Percentiles rank a stretch among this genome's conserved stretches.
phyloP scores from a whole-genome alignment of 805 yeast genomes.

The Spathaspora arborariae region DNA sequence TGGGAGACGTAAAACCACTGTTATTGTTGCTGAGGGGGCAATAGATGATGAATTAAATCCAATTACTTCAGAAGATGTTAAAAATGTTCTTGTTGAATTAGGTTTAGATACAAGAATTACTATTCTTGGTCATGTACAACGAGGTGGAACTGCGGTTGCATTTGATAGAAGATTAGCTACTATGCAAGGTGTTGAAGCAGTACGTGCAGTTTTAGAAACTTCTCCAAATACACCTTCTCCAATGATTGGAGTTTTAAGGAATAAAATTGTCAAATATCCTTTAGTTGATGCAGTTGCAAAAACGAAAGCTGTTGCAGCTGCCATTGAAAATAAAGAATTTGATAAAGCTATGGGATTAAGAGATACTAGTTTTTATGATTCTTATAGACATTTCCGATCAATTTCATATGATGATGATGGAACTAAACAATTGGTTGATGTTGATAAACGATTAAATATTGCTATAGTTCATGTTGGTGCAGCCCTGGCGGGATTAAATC shows the following conservation, averaged over 20 bases:
- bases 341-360: conserved; percentile 67
- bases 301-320: conserved; percentile 69
- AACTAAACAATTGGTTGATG: conserved; percentile 38
- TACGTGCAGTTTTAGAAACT: conserved; percentile 64
- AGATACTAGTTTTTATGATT: conserved; percentile 68
- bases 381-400: conserved; percentile 58
- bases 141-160: conserved; percentile 82
- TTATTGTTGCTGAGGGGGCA: conserved; percentile 84
- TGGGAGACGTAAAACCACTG: conserved; percentile 77
- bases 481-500: conserved; percentile 74
- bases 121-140: conserved; percentile 75
- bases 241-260: conserved; percentile 69
- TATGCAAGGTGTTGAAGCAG: conserved; percentile 80
- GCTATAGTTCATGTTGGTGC: conserved; percentile 79
- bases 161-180: conserved; percentile 71
- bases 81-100: conserved; percentile 58
- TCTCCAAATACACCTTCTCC: conserved; percentile 76
- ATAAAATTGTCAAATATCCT: conserved; percentile 63
- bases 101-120: conserved; percentile 78
- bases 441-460: conserved; percentile 51
- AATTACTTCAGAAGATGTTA: conserved; percentile 62
- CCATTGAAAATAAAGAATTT: conserved; percentile 63
- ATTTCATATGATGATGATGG: conserved; percentile 40
- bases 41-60: conserved; percentile 65
- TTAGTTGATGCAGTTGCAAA: conserved; percentile 69